A percentile compares a stretch with the other conserved stretches of the same genome.
Evolutionary conservation across 371 early-diverging fungal species (phyloP).

Genomic region (Chytridium lagenaria): DNA sequence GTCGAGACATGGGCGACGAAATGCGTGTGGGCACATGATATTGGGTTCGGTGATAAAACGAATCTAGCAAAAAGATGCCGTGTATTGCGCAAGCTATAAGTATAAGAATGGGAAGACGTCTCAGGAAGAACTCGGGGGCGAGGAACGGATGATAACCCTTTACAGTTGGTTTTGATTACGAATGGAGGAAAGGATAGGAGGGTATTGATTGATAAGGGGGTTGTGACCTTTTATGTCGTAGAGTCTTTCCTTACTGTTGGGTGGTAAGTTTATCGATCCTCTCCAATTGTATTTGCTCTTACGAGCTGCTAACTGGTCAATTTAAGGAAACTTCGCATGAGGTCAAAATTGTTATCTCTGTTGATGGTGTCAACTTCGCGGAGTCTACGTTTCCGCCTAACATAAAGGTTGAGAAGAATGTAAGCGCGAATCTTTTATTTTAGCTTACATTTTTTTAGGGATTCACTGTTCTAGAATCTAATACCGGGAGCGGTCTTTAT

Average conservation of each 20-base stretch:
- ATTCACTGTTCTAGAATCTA: conserved; percentile 83
- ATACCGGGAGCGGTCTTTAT: conserved; percentile 65
- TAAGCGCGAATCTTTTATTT: conserved; percentile 1
- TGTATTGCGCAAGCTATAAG: conserved; percentile 50
- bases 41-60: conserved; percentile 52
- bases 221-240: conserved; percentile 80
- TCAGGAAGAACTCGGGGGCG: conserved; percentile 38
- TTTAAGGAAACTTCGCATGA: conserved; percentile 50
- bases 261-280: conserved; percentile 39
- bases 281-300: conserved; percentile 3
- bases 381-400: conserved; percentile 85
- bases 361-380: conserved; percentile 59
- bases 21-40: conserved; percentile 79
- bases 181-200: conserved; percentile 48
- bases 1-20: conserved; percentile 75
- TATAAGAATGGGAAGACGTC: conserved; percentile 46
- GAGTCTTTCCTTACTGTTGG: conserved; percentile 77
- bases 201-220: conserved; percentile 65
- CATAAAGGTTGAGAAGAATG: conserved; percentile 56
- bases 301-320: no score
- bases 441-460: conserved; percentile 25
- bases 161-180: conserved; percentile 47
- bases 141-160: conserved; percentile 49
- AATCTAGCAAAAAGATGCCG: conserved; percentile 47
- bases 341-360: conserved; percentile 72